Conservation (phyloP, 305 asterid genomes). For the Fraxinus paxiana region DNA sequence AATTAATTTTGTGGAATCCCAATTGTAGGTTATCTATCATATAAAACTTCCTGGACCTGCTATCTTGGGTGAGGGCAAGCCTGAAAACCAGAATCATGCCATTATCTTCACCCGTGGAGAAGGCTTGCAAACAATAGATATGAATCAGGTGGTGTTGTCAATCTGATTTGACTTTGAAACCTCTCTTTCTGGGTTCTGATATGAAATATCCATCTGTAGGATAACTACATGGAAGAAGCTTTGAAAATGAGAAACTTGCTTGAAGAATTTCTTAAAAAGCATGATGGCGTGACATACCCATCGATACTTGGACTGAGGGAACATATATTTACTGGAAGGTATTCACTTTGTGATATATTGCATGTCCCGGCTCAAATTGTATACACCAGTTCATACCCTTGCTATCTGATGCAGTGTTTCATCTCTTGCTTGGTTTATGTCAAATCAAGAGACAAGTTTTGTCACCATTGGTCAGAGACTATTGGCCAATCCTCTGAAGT, state of each 20-base stretch:
- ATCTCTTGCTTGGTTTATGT: conserved; percentile 99
- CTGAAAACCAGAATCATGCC: conserved; percentile 99
- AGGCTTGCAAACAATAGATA: conserved; percentile 95
- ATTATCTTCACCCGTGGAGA: conserved; percentile 97
- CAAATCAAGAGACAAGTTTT: conserved; percentile 95
- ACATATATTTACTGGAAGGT: conserved; percentile 99
- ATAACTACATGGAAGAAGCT: conserved; percentile 99
- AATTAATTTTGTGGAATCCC: conserved; percentile 14
- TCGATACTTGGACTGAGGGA: conserved; percentile 94
- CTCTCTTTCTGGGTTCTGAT: conserved; percentile 29
- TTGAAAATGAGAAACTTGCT: conserved; percentile 96
- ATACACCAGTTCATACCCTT: conserved; percentile 14
- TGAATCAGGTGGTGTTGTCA: conserved; percentile 71
- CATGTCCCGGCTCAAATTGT: conserved; percentile 13
- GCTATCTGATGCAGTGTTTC: conserved; percentile 80
- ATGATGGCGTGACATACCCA: conserved; percentile 84
- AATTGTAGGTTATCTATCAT: conserved; percentile 69
- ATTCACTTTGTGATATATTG: conserved; percentile 20
- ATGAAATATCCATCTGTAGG: conserved; percentile 41
- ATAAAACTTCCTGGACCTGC: conserved; percentile 97
- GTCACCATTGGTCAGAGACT: conserved; percentile 96
- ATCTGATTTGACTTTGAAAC: conserved; percentile 21
- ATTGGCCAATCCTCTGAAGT: conserved; percentile 94
- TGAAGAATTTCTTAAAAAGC: conserved; percentile 84
- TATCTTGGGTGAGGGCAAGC: conserved; percentile 96